Evolutionary conservation across 2,329 filamentous ascomycete species (phyloP).

Genomic region (Aspergillus glaucus): DNA sequence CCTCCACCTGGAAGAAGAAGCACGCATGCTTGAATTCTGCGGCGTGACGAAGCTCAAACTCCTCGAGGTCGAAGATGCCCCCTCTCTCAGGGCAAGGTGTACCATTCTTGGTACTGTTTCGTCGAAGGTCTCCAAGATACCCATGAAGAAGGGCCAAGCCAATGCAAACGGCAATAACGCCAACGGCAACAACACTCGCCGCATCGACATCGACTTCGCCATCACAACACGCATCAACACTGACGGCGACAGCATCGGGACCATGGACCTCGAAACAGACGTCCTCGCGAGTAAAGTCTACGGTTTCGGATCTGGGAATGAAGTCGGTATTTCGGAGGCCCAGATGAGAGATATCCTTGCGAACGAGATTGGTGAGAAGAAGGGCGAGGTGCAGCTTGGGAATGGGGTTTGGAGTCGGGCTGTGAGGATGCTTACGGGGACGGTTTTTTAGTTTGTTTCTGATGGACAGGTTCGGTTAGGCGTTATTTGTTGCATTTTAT

Average conservation of each 20-base stretch:
- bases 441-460: constrained; percentile 22
- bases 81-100: constrained; percentile 31
- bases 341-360: constrained; percentile 32
- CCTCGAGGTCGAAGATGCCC: constrained; percentile 18
- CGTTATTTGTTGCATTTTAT: neutral
- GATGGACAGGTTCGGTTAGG: neutral
- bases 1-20: constrained; percentile 36
- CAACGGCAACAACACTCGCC: constrained; percentile 7
- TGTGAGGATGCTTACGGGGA: constrained; percentile 29
- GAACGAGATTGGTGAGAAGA: constrained; percentile 15
- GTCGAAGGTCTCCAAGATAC: constrained; percentile 2
- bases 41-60: constrained; percentile 38
- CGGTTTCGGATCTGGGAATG: constrained; percentile 27
- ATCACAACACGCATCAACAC: constrained; percentile 25
- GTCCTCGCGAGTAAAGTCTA: constrained; percentile 36
- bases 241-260: constrained; percentile 14
- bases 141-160: constrained; percentile 7
- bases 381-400: constrained; percentile 20
- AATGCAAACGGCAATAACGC: neutral
- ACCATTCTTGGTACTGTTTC: constrained; percentile 27
- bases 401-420: constrained; percentile 36
- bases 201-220: constrained; percentile 37
- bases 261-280: constrained; percentile 32
- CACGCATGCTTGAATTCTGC: constrained; percentile 39
- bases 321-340: constrained; percentile 24